phyloP scores from a whole-genome alignment of 192 early-diverging fungal genomes.

The Martensiomyces pterosporus region DNA sequence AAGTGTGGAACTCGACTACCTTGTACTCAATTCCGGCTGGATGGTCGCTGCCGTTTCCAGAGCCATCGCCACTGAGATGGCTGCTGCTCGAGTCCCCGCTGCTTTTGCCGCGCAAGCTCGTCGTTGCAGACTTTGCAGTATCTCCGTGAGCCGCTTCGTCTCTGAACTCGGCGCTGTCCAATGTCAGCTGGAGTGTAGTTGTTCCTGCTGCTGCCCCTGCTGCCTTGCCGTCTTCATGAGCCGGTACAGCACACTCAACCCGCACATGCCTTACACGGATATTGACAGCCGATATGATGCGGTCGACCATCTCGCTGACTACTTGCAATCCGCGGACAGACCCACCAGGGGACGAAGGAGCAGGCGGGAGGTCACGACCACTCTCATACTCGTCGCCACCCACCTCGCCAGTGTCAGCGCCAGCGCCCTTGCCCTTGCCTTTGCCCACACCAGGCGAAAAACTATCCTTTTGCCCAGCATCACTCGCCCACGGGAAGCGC shows the following conservation, averaged over 20 bases:
- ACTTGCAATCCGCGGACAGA: constrained; percentile 67
- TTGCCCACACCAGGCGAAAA: too few species aligned
- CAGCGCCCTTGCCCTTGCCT: constrained; percentile 1
- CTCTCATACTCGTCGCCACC: constrained; percentile 27
- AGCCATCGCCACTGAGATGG: constrained; percentile 14
- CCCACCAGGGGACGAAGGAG: constrained; percentile 33
- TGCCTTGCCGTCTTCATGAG: constrained; percentile 28
- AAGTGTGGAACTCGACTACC: constrained; percentile 36
- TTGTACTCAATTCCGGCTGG: constrained; percentile 45
- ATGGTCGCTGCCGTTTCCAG: constrained; percentile 21
- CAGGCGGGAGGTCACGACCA: constrained; percentile 23
- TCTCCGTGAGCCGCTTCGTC: constrained; percentile 33
- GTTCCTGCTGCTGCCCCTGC: too few species aligned
- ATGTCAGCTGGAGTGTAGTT: constrained; percentile 38
- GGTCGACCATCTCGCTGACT: constrained; percentile 76
- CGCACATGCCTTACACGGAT: constrained; percentile 54
- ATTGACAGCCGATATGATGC: constrained; percentile 76
- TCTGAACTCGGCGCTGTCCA: constrained; percentile 43
- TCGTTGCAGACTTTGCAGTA: too few species aligned
- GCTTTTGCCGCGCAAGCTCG: too few species aligned
- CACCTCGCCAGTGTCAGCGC: neutral
- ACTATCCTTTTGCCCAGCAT: neutral
- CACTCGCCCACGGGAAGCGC: neutral
- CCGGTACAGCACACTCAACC: constrained; percentile 25
- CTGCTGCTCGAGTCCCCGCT: constrained; percentile 1